These are phyloP conservation scores for Ascochyta koolunga DNA, from an alignment of 2,329 filamentous ascomycete species.

Conservation along the genomic window DNA sequence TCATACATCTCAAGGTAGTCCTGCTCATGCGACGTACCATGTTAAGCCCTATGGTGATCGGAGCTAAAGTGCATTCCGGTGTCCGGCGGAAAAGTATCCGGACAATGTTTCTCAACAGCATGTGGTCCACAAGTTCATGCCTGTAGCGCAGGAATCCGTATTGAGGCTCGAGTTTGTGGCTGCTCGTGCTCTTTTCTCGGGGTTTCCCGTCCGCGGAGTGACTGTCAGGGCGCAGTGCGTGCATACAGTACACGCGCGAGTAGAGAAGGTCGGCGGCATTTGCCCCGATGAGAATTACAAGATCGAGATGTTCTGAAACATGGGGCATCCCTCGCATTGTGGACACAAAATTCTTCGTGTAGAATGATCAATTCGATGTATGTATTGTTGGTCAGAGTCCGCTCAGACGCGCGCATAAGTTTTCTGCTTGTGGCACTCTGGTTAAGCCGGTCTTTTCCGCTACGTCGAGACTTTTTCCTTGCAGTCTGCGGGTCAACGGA, in stretches of 20 bases:
- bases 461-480: slow-evolving; percentile 1
- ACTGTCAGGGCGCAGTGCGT: not conserved
- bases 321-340: not conserved
- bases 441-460: slow-evolving; percentile 13
- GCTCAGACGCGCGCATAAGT: slow-evolving; percentile 6
- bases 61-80: not conserved
- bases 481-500: not conserved
- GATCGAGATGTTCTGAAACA: slow-evolving; percentile 3
- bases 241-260: slow-evolving; percentile 1
- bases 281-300: not conserved
- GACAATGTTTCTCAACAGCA: slow-evolving; percentile 1
- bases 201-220: slow-evolving; percentile 10
- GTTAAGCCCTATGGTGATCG: not conserved
- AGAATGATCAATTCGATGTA: slow-evolving; percentile 7
- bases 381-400: not conserved
- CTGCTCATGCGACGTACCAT: not conserved
- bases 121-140: slow-evolving; percentile 2
- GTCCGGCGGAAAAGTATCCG: slow-evolving; percentile 14
- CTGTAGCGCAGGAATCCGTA: not conserved
- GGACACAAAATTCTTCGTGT: slow-evolving; percentile 1
- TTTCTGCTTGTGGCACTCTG: not conserved
- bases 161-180: slow-evolving; percentile 6
- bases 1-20: not conserved
- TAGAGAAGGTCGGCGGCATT: slow-evolving; percentile 1
- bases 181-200: not conserved